Evolutionary conservation across 306 rosid genomes (phyloP).

Genomic region (Medicago ruthenica): DNA sequence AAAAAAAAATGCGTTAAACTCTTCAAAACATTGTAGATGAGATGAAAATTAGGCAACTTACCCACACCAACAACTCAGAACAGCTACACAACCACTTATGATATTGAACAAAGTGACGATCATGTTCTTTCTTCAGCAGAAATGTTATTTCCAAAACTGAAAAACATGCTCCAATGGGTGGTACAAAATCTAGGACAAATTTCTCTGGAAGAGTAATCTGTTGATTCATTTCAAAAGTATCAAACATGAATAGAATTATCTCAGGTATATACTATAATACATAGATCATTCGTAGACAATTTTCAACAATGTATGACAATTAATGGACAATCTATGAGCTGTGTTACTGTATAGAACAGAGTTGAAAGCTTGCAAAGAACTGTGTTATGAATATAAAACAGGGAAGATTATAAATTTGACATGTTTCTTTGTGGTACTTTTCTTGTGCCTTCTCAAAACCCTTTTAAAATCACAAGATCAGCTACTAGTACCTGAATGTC

Average conservation of each 20-base stretch:
- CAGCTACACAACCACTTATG: slow-evolving; percentile 73
- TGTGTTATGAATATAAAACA: slow-evolving; percentile 11
- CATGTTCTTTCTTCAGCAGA: slow-evolving; percentile 56
- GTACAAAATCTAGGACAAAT: slow-evolving; percentile 57
- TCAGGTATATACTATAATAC: slow-evolving; percentile 13
- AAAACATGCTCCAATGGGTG: slow-evolving; percentile 70
- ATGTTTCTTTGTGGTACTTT: slow-evolving; percentile 4
- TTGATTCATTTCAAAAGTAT: slow-evolving; percentile 42
- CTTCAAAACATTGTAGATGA: slow-evolving; percentile 14
- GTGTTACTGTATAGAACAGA: slow-evolving; percentile 8
- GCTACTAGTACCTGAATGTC: slow-evolving; percentile 40
- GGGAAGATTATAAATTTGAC: background rate
- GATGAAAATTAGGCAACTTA: slow-evolving; percentile 48
- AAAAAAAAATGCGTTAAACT: slow-evolving; percentile 12
- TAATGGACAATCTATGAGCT: slow-evolving; percentile 16
- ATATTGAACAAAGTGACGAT: slow-evolving; percentile 51
- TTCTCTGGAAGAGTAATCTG: slow-evolving; percentile 61
- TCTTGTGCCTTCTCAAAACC: slow-evolving; percentile 1
- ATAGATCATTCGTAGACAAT: background rate
- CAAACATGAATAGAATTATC: slow-evolving; percentile 28
- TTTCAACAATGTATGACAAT: slow-evolving; percentile 20
- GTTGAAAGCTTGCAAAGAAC: slow-evolving; percentile 13
- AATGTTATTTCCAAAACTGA: slow-evolving; percentile 65
- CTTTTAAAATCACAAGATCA: slow-evolving; percentile 26
- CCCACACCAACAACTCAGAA: slow-evolving; percentile 85